Evolutionary conservation across 768 basidiomycete genomes (phyloP).

Genomic region (Xerocomus brunneocitrinus): DNA sequence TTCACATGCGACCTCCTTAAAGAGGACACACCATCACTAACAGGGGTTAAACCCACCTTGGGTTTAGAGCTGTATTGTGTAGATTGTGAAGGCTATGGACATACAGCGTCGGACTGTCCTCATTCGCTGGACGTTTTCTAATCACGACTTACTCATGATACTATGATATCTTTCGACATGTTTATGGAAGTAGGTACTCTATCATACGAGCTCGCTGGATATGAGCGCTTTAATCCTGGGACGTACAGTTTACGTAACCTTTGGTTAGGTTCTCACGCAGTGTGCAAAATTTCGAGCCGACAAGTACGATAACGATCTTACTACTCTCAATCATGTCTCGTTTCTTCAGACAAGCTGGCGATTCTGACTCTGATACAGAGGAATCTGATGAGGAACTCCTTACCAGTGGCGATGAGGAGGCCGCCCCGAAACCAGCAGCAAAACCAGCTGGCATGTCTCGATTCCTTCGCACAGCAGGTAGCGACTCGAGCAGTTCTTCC

Average conservation of each 20-base stretch:
- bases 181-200: constrained; percentile 19
- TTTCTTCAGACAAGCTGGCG: constrained; percentile 83
- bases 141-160: constrained; percentile 12
- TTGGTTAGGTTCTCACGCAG: constrained; percentile 14
- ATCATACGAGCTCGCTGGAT: constrained; percentile 16
- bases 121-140: constrained; percentile 86
- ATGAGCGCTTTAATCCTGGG: constrained; percentile 6
- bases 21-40: constrained; percentile 40
- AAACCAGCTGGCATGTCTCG: constrained; percentile 56
- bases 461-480: constrained; percentile 65
- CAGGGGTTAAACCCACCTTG: constrained; percentile 11
- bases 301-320: constrained; percentile 26
- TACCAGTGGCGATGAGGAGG: constrained; percentile 67
- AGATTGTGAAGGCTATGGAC: constrained; percentile 81
- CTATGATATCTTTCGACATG: constrained; percentile 2
- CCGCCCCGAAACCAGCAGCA: constrained; percentile 33
- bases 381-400: constrained; percentile 73
- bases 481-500: constrained; percentile 52
- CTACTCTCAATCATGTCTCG: constrained; percentile 58
- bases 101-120: constrained; percentile 72
- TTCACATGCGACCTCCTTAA: constrained; percentile 77
- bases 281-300: constrained; percentile 16
- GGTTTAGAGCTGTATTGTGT: constrained; percentile 58
- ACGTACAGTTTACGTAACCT: constrained; percentile 5
- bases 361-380: constrained; percentile 72